Conservation (phyloP, 2,329 filamentous ascomycete genomes). For the Cylindrodendrum hubeiense region DNA sequence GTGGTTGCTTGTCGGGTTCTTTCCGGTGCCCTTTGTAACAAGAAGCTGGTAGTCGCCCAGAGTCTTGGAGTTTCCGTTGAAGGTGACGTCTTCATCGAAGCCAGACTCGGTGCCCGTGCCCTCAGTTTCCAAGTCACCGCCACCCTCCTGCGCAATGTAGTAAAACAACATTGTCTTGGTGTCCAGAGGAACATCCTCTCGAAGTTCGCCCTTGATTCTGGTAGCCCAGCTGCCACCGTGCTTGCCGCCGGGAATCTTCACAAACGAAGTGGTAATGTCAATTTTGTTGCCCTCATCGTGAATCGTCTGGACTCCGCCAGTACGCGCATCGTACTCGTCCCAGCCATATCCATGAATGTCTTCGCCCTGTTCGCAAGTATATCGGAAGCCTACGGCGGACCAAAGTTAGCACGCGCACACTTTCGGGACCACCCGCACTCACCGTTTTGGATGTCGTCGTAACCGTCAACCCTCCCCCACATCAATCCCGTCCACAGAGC, state of each 20-base stretch:
- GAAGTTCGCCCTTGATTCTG: constrained; percentile 84
- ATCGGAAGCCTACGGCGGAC: constrained; percentile 76
- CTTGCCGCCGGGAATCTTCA: constrained; percentile 88
- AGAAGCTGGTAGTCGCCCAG: constrained; percentile 86
- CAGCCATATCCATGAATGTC: constrained; percentile 96
- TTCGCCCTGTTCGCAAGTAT: constrained; percentile 96
- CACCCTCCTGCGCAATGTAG: constrained; percentile 85
- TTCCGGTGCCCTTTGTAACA: constrained; percentile 76
- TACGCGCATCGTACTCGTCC: constrained; percentile 95
- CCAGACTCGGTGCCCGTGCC: constrained; percentile 64
- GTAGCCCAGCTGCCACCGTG: constrained; percentile 94
- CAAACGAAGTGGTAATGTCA: constrained; percentile 92
- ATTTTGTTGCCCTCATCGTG: constrained; percentile 90
- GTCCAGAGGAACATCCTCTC: constrained; percentile 74
- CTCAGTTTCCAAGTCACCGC: constrained; percentile 70
- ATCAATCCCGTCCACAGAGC: constrained; percentile 86
- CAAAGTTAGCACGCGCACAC: constrained; percentile 5
- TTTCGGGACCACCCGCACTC: constrained; percentile 49
- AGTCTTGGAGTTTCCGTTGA: constrained; percentile 77
- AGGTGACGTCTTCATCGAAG: constrained; percentile 71
- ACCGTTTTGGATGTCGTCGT: constrained; percentile 81
- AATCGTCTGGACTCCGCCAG: constrained; percentile 89
- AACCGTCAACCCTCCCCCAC: constrained; percentile 90
- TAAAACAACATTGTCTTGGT: constrained; percentile 85
- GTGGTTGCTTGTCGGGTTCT: constrained; percentile 74